These are phyloP conservation scores for Collybia sordida DNA, from an alignment of 768 basidiomycete genomes.

Conservation along the genomic window DNA sequence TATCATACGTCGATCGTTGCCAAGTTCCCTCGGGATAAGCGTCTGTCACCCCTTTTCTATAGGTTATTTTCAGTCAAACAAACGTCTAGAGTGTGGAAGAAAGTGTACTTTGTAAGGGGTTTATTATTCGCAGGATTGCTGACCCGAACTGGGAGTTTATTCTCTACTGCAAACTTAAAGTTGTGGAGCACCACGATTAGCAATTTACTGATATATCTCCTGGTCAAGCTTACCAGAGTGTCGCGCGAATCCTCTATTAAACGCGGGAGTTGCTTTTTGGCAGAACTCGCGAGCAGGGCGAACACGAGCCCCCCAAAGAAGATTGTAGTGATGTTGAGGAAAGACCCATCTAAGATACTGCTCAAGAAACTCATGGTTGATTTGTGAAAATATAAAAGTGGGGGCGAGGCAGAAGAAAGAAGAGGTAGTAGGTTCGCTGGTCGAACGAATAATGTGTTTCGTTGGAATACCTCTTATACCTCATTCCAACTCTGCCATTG, in stretches of 20 bases:
- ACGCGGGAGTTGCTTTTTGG: neutral
- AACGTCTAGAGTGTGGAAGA: neutral
- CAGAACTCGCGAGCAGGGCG: neutral
- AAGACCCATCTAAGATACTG: neutral
- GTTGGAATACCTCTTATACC: no score
- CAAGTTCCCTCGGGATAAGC: slow-evolving; percentile 16
- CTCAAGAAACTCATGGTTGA: no score
- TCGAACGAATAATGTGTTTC: no score
- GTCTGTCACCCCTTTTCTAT: slow-evolving; percentile 11
- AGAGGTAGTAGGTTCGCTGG: no score
- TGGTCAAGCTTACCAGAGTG: neutral
- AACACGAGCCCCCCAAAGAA: neutral
- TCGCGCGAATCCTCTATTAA: neutral
- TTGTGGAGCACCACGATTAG: no score
- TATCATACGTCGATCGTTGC: slow-evolving; percentile 19
- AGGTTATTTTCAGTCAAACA: neutral
- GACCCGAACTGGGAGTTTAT: neutral
- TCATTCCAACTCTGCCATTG: no score
- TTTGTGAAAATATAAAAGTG: no score
- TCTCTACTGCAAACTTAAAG: neutral
- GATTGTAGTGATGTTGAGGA: neutral
- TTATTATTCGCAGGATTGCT: neutral
- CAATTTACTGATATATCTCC: neutral
- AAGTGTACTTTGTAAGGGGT: slow-evolving; percentile 17
- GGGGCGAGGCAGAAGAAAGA: no score